These are phyloP conservation scores for Aspergillus arachidicola DNA, from an alignment of 2,329 filamentous ascomycete species.

Conservation along the genomic window DNA sequence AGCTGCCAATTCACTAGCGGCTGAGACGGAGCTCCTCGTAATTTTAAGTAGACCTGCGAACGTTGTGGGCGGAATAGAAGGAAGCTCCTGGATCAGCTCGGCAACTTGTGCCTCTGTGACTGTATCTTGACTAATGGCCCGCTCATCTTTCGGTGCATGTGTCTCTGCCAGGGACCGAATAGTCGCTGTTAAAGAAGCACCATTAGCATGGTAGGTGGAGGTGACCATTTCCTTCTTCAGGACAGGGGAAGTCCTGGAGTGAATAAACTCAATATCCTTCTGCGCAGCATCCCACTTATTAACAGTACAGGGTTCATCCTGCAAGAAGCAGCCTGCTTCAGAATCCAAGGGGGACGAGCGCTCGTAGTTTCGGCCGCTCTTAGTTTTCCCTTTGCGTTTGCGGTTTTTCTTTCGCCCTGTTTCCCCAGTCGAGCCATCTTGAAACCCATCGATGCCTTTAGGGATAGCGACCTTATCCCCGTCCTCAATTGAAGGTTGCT, in stretches of 20 bases:
- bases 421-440: constrained; percentile 55
- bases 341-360: constrained; percentile 16
- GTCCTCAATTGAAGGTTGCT: constrained; percentile 58
- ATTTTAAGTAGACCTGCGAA: constrained; percentile 58
- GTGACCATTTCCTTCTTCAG: constrained; percentile 51
- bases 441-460: constrained; percentile 84
- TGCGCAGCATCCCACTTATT: constrained; percentile 63
- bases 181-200: constrained; percentile 58
- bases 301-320: constrained; percentile 12
- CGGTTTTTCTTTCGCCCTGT: constrained; percentile 43
- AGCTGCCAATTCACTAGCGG: constrained; percentile 63
- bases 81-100: constrained; percentile 59
- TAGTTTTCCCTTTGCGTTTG: constrained; percentile 45
- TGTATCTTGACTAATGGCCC: constrained; percentile 42
- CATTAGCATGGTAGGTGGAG: constrained; percentile 62
- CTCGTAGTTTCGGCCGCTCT: constrained; percentile 32
- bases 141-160: constrained; percentile 45
- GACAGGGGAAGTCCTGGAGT: constrained; percentile 52
- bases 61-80: constrained; percentile 51
- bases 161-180: constrained; percentile 57
- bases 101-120: constrained; percentile 53
- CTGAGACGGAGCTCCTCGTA: constrained; percentile 58
- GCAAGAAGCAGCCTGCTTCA: constrained; percentile 18
- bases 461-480: constrained; percentile 47
- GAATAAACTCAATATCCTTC: constrained; percentile 64